Evolutionary conservation across 2,329 filamentous ascomycete species (phyloP).

Genomic region (Fusarium sacchari): DNA sequence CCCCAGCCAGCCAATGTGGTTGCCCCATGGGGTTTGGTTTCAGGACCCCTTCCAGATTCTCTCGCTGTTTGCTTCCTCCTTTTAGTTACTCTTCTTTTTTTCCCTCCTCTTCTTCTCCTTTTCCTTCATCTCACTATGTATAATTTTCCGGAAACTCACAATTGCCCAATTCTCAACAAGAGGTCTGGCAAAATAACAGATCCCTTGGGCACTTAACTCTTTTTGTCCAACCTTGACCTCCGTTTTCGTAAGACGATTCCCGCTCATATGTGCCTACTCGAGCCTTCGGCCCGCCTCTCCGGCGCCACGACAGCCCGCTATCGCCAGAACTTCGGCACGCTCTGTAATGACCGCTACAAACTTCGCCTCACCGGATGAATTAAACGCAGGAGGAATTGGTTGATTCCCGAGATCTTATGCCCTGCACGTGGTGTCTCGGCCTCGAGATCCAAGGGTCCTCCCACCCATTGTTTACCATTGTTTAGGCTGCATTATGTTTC

Average conservation of each 20-base stretch:
- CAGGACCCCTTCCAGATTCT: slow-evolving; percentile 11
- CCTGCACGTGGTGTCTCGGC: slow-evolving; percentile 26
- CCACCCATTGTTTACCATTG: not conserved
- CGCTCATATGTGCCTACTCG: slow-evolving; percentile 34
- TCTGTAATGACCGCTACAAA: not conserved
- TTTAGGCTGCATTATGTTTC: slow-evolving; percentile 17
- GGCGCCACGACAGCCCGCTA: slow-evolving; percentile 43
- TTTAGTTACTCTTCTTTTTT: slow-evolving; percentile 15
- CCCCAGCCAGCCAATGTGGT: slow-evolving; percentile 23
- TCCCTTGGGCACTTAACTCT: slow-evolving; percentile 20
- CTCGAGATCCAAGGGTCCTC: slow-evolving; percentile 22
- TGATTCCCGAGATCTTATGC: slow-evolving; percentile 19
- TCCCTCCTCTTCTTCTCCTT: slow-evolving; percentile 7
- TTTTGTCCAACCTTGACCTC: slow-evolving; percentile 21
- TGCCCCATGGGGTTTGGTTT: slow-evolving; percentile 29
- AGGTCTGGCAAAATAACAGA: not conserved
- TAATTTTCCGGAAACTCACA: not conserved
- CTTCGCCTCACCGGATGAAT: slow-evolving; percentile 22
- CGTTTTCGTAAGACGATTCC: slow-evolving; percentile 40
- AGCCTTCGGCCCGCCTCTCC: slow-evolving; percentile 51
- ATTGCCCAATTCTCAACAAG: not conserved
- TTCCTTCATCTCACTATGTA: slow-evolving; percentile 14
- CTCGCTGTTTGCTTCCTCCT: not conserved
- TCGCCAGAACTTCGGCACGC: slow-evolving; percentile 43
- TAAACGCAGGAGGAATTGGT: slow-evolving; percentile 8